These are phyloP conservation scores for Penicilliopsis zonata DNA, from an alignment of 495 filamentous ascomycete genomes.

Conservation along the genomic window DNA sequence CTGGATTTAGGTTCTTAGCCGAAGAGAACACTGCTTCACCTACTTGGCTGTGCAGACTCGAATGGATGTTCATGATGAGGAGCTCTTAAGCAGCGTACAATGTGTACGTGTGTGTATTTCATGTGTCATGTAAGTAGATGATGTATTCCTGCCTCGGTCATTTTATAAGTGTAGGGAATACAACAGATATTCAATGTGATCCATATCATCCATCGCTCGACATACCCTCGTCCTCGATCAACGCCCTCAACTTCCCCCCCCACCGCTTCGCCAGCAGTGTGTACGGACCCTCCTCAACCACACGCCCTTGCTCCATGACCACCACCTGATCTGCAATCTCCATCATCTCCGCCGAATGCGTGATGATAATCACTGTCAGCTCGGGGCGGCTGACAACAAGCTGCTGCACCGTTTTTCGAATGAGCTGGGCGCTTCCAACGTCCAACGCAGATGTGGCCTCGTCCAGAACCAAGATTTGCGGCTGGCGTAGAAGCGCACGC, in stretches of 20 bases:
- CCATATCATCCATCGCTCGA: neutral
- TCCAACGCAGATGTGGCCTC: constrained; percentile 83
- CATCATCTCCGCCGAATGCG: constrained; percentile 78
- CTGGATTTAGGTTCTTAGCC: too few species aligned
- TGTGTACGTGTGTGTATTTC: too few species aligned
- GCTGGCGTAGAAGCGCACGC: constrained; percentile 58
- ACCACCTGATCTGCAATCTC: constrained; percentile 56
- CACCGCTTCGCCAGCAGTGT: constrained; percentile 30
- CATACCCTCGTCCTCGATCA: constrained; percentile 12
- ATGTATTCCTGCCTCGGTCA: too few species aligned
- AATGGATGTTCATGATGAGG: too few species aligned
- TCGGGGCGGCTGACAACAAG: constrained; percentile 23
- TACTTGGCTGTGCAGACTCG: too few species aligned
- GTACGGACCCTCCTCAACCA: constrained; percentile 57
- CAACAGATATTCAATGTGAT: too few species aligned
- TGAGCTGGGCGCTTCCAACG: constrained; percentile 47
- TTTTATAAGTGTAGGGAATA: too few species aligned
- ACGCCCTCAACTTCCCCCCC: constrained; percentile 26
- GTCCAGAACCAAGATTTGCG: constrained; percentile 67
- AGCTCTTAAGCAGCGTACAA: too few species aligned
- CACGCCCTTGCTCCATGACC: constrained; percentile 53
- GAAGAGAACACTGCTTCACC: too few species aligned
- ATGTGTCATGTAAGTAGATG: neutral
- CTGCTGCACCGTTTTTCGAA: constrained; percentile 49
- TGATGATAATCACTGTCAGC: constrained; percentile 54